Conservation (phyloP, 805 yeast genomes). For the Kodamaea hsintzibuensis region DNA sequence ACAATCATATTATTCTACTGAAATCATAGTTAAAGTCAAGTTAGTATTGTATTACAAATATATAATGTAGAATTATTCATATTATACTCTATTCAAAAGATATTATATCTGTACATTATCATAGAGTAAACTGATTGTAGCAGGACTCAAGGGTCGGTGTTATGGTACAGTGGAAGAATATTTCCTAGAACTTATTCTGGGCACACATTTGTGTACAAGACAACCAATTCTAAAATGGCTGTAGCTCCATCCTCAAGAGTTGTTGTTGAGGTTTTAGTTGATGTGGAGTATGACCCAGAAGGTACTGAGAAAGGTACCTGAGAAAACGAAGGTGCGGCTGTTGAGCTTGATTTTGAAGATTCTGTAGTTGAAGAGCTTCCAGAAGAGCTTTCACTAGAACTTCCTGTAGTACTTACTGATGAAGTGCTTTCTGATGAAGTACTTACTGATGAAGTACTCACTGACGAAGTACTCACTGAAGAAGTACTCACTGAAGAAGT, state of each 20-base stretch:
- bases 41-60: background rate
- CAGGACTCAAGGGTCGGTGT: background rate
- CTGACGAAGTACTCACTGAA: background rate
- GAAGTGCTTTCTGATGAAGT: background rate
- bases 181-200: background rate
- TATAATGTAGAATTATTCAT: background rate
- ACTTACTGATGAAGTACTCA: background rate
- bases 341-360: background rate
- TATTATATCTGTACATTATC: background rate
- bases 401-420: background rate
- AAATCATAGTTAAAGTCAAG: background rate
- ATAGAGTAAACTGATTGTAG: background rate
- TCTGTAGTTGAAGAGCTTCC: slow-evolving; percentile 9
- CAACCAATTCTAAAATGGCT: slow-evolving; percentile 11
- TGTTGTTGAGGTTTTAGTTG: slow-evolving; percentile 11
- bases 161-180: background rate
- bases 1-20: background rate
- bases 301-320: slow-evolving; percentile 4
- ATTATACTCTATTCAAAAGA: background rate
- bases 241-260: slow-evolving; percentile 8
- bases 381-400: slow-evolving; percentile 8
- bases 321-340: slow-evolving; percentile 4
- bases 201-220: slow-evolving; percentile 12
- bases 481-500: background rate
- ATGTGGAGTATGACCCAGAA: slow-evolving; percentile 10